Conservation (phyloP, 2,329 filamentous ascomycete genomes). For the Chaetothyriales sp. region DNA sequence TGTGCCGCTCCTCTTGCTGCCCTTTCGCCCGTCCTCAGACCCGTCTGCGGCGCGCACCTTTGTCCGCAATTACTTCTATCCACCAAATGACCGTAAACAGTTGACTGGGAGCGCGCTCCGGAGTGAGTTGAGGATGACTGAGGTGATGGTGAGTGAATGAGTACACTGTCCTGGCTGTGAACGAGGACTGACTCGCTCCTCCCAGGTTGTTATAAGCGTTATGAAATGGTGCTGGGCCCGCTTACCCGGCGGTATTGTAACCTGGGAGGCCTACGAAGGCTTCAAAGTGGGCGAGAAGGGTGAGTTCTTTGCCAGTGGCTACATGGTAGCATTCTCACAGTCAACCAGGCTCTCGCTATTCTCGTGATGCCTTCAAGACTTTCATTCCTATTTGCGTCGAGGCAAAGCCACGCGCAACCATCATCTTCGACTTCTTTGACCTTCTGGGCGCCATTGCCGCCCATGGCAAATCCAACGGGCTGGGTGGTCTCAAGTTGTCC, state of each 20-base stretch:
- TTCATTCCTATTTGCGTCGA: slow-evolving; percentile 92
- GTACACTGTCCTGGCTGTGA: neutral
- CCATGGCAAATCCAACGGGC: slow-evolving; percentile 81
- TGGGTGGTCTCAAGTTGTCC: slow-evolving; percentile 85
- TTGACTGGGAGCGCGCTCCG: slow-evolving; percentile 54
- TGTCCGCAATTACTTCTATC: slow-evolving; percentile 79
- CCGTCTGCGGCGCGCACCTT: slow-evolving; percentile 84
- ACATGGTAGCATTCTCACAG: slow-evolving; percentile 6
- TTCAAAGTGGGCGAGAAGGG: slow-evolving; percentile 90
- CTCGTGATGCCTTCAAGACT: slow-evolving; percentile 83
- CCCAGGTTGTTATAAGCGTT: slow-evolving; percentile 83
- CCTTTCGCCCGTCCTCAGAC: slow-evolving; percentile 85
- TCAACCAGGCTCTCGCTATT: slow-evolving; percentile 67
- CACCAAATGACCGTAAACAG: slow-evolving; percentile 43
- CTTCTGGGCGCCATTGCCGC: slow-evolving; percentile 80
- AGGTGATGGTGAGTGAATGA: slow-evolving; percentile 61
- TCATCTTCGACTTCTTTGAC: slow-evolving; percentile 95
- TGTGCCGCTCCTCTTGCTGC: slow-evolving; percentile 79
- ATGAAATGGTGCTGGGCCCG: slow-evolving; percentile 98
- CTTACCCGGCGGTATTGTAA: slow-evolving; percentile 76
- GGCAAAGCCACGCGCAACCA: slow-evolving; percentile 66
- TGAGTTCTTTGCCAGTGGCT: slow-evolving; percentile 27
- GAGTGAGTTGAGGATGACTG: slow-evolving; percentile 80
- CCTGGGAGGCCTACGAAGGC: slow-evolving; percentile 92
- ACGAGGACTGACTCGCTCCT: slow-evolving; percentile 4